These are phyloP conservation scores for Helminthosporium solani DNA, from an alignment of 2,329 filamentous ascomycete genomes.

Conservation along the genomic window DNA sequence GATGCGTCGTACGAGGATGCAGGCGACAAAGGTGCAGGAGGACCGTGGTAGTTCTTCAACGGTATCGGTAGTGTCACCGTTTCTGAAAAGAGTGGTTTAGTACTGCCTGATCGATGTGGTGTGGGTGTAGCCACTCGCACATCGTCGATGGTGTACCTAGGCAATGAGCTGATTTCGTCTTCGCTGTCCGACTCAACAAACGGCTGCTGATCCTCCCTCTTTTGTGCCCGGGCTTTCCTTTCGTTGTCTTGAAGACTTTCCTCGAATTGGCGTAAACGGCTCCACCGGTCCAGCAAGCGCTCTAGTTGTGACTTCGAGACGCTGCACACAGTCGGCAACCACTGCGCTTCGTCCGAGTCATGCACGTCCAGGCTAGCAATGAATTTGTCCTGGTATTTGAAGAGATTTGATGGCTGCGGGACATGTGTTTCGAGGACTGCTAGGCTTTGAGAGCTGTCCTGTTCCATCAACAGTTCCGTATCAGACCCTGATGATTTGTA, in stretches of 20 bases:
- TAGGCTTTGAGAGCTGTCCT: slow-evolving; percentile 32
- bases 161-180: slow-evolving; percentile 21
- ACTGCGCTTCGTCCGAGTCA: slow-evolving; percentile 19
- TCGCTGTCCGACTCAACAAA: slow-evolving; percentile 40
- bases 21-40: slow-evolving; percentile 28
- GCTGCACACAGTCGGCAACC: slow-evolving; percentile 25
- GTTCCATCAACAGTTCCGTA: slow-evolving; percentile 28
- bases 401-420: slow-evolving; percentile 24
- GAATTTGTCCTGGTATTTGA: slow-evolving; percentile 30
- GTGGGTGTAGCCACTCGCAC: slow-evolving; percentile 11
- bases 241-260: slow-evolving; percentile 26
- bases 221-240: slow-evolving; percentile 21
- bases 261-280: slow-evolving; percentile 33
- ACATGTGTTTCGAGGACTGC: slow-evolving; percentile 7
- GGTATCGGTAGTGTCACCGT: slow-evolving; percentile 22
- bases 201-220: slow-evolving; percentile 31
- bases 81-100: slow-evolving; percentile 36
- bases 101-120: slow-evolving; percentile 17
- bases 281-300: slow-evolving; percentile 36
- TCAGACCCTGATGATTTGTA: slow-evolving; percentile 19
- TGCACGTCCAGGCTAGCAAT: slow-evolving; percentile 27
- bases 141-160: slow-evolving; percentile 13
- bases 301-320: slow-evolving; percentile 27
- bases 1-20: slow-evolving; percentile 23
- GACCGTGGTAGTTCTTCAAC: slow-evolving; percentile 18